phyloP scores from a whole-genome alignment of 306 rosid species.

The Quercus parvula region DNA sequence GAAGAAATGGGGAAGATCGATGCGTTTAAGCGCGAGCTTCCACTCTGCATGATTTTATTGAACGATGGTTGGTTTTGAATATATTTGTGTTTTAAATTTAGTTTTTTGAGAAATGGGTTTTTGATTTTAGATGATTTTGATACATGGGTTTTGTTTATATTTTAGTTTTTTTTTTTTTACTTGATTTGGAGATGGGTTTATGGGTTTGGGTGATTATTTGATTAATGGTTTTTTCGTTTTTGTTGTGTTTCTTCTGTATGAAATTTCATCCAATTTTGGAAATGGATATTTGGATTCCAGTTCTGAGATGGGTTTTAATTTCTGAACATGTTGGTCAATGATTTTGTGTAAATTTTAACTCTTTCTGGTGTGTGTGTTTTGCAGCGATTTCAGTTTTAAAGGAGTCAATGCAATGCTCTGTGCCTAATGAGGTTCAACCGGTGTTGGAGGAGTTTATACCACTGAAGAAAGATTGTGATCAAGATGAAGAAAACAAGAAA shows the following conservation, averaged over 20 bases:
- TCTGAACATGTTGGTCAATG: constrained; percentile 9
- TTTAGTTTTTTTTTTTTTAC: neutral
- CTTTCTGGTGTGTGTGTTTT: neutral
- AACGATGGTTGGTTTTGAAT: constrained; percentile 59
- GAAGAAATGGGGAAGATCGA: constrained; percentile 85
- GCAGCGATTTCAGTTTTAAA: constrained; percentile 66
- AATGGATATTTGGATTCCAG: constrained; percentile 1
- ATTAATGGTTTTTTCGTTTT: neutral
- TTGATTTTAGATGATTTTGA: neutral
- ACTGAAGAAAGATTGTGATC: constrained; percentile 57
- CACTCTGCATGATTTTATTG: constrained; percentile 78
- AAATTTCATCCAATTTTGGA: neutral
- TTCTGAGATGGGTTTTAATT: constrained; percentile 4
- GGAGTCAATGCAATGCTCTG: constrained; percentile 49
- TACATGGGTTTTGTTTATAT: neutral
- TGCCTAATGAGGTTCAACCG: constrained; percentile 35
- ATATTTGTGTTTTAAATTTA: neutral
- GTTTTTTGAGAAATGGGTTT: neutral
- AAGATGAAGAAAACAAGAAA: constrained; percentile 24
- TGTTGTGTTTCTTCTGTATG: neutral
- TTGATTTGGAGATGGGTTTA: neutral
- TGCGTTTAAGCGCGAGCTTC: constrained; percentile 92
- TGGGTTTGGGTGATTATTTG: neutral
- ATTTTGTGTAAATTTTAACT: constrained; percentile 4
- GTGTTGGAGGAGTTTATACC: constrained; percentile 81